Evolutionary conservation across 2,329 filamentous ascomycete genomes (phyloP), one percentile per base, ranked within the genome.

Genomic region (Fusarium miscanthi): DNA sequence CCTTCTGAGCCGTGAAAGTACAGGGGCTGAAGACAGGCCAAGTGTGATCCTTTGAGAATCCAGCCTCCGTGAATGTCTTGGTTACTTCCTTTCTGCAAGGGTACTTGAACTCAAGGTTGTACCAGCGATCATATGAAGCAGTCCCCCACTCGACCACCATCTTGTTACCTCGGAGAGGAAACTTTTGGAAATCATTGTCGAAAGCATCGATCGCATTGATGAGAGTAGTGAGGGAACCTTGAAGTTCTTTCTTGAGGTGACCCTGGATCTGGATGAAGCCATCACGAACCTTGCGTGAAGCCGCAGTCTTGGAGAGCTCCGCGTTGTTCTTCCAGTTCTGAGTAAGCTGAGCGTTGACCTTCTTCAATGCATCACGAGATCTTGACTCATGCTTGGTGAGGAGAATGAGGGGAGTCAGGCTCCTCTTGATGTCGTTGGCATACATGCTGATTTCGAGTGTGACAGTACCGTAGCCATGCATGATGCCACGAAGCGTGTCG

Each of bases 261-360:
- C 42, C 13, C 38, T 72, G 69, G 13, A 59, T 60, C 40, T 69
- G 45, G 23, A 64, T 30, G 33, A 72, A 72, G 3, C 69, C 68
- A 35, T 69, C 69, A 10, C 69, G 69, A 12, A 72, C 63, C 9
- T 72, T 72, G 11, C 68, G 71, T 9, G 57, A 51, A 1, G 59
- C 46, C 3, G 54, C 30, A 6, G 63, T 73, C n/a, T 68, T 67
- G 16, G 63, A 61, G 16, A 73, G 54, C 16, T 73, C 71, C 8
- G 73, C 59, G 17, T 69, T 63, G 9, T 58, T 72, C 23, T 72
- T 74, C 63, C 63, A 74, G 41, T 72, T 61, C 2, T 56, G 59
- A n/a, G 57, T 31, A 16, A 72, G 71, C 14, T 74, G 48, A 12
- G 30, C 58, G 21, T 66, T 59, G 38, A 74, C 25, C 25, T 52